These are phyloP conservation scores for Lipomyces oligophaga DNA, from an alignment of 805 yeast genomes.

Conservation along the genomic window DNA sequence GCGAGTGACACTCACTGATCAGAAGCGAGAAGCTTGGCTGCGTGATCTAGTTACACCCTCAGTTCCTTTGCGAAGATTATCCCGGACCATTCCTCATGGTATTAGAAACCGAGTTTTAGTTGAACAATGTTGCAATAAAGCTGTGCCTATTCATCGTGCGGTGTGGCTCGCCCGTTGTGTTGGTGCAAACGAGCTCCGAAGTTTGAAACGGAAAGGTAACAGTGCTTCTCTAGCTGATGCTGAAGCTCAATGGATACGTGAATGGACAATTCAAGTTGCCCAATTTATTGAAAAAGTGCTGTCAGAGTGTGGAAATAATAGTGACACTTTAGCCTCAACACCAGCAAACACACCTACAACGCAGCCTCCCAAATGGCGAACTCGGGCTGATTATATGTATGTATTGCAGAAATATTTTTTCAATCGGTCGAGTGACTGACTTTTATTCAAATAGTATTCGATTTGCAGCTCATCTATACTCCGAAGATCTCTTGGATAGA, in stretches of 20 bases:
- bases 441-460: constrained; percentile 36
- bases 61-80: constrained; percentile 61
- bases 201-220: constrained; percentile 50
- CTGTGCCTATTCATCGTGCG: constrained; percentile 75
- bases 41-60: constrained; percentile 67
- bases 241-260: constrained; percentile 68
- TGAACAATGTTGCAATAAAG: constrained; percentile 65
- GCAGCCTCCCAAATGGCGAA: constrained; percentile 42
- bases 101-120: constrained; percentile 66
- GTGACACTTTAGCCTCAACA: no score
- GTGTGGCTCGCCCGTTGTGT: constrained; percentile 90
- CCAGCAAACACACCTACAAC: neutral
- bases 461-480: constrained; percentile 60
- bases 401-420: no score
- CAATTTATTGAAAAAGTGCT: constrained; percentile 54
- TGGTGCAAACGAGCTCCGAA: constrained; percentile 69
- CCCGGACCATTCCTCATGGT: constrained; percentile 87
- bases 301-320: constrained; percentile 40
- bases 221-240: constrained; percentile 23
- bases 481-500: constrained; percentile 63
- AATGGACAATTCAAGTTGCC: constrained; percentile 85
- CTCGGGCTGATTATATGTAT: constrained; percentile 53
- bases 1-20: constrained; percentile 84
- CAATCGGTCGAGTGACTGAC: neutral
- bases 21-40: constrained; percentile 81